Evolutionary conservation across 768 basidiomycete genomes (phyloP).

Genomic region (Suillus subalutaceus): DNA sequence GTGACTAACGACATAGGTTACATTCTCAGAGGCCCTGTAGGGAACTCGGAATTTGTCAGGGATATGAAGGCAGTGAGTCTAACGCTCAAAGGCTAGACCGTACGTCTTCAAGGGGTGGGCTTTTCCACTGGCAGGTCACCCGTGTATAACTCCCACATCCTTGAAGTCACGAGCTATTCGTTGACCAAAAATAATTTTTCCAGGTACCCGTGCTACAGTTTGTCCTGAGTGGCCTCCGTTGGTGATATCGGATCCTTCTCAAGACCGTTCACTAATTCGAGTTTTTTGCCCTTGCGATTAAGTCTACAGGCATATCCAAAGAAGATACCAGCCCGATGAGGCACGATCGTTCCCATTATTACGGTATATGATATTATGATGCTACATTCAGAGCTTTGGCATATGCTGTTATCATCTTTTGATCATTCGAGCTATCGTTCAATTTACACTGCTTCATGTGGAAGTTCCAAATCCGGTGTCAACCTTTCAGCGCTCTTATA

Average conservation of each 20-base stretch:
- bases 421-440: not conserved
- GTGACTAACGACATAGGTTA: too few species aligned
- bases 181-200: not conserved
- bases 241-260: not conserved
- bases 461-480: not conserved
- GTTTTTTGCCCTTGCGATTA: not conserved
- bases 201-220: not conserved
- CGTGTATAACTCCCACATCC: not conserved
- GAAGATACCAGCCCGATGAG: conserved; percentile 3
- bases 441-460: not conserved
- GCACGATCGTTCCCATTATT: not conserved
- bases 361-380: too few species aligned
- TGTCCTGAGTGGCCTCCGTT: not conserved
- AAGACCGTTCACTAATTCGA: not conserved
- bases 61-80: too few species aligned
- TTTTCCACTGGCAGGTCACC: not conserved
- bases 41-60: too few species aligned
- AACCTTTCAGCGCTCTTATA: conserved; percentile 17
- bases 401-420: not conserved
- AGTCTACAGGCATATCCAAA: not conserved
- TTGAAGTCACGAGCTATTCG: not conserved
- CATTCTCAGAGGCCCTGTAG: too few species aligned
- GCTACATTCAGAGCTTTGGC: not conserved
- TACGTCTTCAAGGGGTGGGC: not conserved
- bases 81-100: too few species aligned